Base-by-base conservation (phyloP, 225 moss, liverwort and hornwort species). In the Anthoceros angustus region DNA sequence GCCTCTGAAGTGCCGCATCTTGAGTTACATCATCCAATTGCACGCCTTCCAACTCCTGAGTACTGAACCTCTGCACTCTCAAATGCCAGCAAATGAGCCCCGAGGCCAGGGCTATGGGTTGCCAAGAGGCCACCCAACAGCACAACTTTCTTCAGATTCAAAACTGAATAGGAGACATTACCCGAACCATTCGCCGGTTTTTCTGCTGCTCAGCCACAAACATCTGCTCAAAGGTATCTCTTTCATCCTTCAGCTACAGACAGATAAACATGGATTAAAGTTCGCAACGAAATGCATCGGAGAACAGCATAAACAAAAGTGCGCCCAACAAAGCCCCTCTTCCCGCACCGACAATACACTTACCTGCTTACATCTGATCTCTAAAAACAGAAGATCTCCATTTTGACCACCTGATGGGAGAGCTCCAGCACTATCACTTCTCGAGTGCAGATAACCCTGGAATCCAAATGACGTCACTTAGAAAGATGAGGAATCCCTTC, bases 371-470 rank as follows among this genome's bases (percentile, higher is more conserved):
- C 64, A 70, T n/a, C 64, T 46, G 25, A 64, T 42, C 48, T 70
- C 70, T 39, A 70, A 40, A 23, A 48, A 39, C 64, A 70, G 45
- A 25, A 72, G 43, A 42, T 67, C 61, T 61, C 72, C 67, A 21
- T 61, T 43, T 43, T 72, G 72, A 25, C 66, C 66, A 61, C 61
- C 65, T 39, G 62, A 39, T 21, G 42, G 61, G 8, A 72, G 41
- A 42, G 72, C 66, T 48, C 72, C 72, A 25, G 62, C 62, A 63
- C 72, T 72, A 41, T 72, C 72, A 61, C 72, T 72, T 66, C 71
- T 72, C 15, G 45, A 42, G 60, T 67, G 49, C 43, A 42, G 25
- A 40, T 61, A 67, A 24, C 61, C 67, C 72, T 72, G 70, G 43
- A 40, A 48, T 9, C 39, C 16, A 43, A 55, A 18, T 4, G n/a